Evolutionary conservation across 2,329 filamentous ascomycete species (phyloP).

Genomic region (Shiraia sp.): DNA sequence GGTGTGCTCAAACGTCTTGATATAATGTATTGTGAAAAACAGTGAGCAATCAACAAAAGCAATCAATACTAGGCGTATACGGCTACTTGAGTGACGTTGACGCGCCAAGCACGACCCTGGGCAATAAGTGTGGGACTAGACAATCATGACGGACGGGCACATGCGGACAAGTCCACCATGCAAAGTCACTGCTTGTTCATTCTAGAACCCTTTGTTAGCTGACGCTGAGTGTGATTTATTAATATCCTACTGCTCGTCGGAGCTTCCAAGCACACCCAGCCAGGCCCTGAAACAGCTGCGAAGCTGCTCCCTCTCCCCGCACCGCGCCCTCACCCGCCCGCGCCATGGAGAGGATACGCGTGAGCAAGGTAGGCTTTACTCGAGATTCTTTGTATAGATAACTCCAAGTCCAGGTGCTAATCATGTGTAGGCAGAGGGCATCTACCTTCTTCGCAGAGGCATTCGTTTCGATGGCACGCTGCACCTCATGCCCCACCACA

Average conservation of each 20-base stretch:
- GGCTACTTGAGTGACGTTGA: constrained; percentile 21
- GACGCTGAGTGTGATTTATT: constrained; percentile 4
- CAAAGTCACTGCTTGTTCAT: constrained; percentile 6
- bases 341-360: constrained; percentile 52
- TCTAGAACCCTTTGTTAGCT: not conserved
- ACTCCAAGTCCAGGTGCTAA: constrained; percentile 10
- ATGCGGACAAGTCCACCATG: constrained; percentile 22
- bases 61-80: too few relatives aligned
- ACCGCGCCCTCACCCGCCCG: constrained; percentile 1
- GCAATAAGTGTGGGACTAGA: constrained; percentile 17
- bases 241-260: not conserved
- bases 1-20: too few relatives aligned
- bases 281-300: not conserved
- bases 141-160: constrained; percentile 25
- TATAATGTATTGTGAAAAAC: too few relatives aligned
- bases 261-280: not conserved
- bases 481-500: constrained; percentile 65
- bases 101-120: constrained; percentile 22
- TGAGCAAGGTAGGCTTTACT: constrained; percentile 46
- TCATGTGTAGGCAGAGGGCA: constrained; percentile 60
- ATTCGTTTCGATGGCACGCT: constrained; percentile 62
- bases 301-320: not conserved
- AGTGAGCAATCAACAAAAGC: too few relatives aligned
- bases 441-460: constrained; percentile 62
- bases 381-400: too few relatives aligned